Evolutionary conservation across 371 early-diverging fungal species (phyloP).

Genomic region (Mortierella sp.): DNA sequence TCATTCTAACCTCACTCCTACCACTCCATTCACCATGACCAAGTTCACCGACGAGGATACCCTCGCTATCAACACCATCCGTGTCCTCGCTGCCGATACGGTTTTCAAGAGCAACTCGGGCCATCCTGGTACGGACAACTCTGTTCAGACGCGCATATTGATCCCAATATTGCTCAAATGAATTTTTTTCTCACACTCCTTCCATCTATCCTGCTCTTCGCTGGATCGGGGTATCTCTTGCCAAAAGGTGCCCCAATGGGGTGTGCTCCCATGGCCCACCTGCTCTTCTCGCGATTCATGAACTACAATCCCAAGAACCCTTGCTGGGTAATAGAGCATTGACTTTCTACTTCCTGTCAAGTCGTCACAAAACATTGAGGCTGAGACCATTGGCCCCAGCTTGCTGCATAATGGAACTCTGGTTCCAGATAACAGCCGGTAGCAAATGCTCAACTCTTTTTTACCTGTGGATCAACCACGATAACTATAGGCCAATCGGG

Average conservation of each 20-base stretch:
- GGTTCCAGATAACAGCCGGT: too few relatives aligned
- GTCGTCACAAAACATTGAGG: too few relatives aligned
- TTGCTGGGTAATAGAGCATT: constrained; percentile 67
- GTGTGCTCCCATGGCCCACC: constrained; percentile 96
- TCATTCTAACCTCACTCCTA: neutral
- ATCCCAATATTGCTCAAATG: neutral
- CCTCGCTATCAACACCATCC: constrained; percentile 91
- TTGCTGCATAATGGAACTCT: too few relatives aligned
- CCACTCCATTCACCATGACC: constrained; percentile 42
- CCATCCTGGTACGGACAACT: constrained; percentile 85
- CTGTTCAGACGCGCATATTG: neutral
- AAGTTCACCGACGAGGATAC: constrained; percentile 67
- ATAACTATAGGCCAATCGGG: constrained; percentile 78
- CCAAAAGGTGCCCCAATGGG: constrained; percentile 94
- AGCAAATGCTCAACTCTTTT: neutral
- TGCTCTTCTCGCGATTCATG: constrained; percentile 89
- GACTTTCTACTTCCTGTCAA: too few relatives aligned
- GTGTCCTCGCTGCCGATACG: constrained; percentile 93
- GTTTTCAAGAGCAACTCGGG: constrained; percentile 97
- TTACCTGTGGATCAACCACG: neutral
- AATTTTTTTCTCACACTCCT: constrained; percentile 27
- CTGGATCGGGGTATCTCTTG: neutral
- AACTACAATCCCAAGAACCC: constrained; percentile 89
- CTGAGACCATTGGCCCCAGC: too few relatives aligned
- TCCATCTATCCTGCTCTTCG: neutral